These are phyloP conservation scores for Helicostylum pulchrum DNA, from an alignment of 192 early-diverging fungal species.

Conservation along the genomic window DNA sequence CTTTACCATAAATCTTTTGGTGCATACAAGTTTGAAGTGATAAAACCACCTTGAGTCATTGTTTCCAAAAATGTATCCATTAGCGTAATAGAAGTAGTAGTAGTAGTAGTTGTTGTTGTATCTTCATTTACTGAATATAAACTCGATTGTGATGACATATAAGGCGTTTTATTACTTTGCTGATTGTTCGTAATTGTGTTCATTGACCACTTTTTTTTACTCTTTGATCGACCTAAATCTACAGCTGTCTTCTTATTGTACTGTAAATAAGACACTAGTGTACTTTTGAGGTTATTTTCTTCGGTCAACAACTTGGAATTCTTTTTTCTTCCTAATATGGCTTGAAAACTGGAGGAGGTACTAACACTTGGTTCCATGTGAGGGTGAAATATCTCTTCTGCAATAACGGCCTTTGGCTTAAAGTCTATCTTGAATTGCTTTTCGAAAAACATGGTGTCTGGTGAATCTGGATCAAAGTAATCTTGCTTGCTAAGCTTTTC, in stretches of 20 bases:
- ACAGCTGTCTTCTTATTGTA: neutral
- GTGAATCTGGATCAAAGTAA: neutral
- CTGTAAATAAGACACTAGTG: neutral
- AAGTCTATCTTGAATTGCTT: neutral
- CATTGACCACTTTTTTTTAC: neutral
- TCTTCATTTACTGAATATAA: neutral
- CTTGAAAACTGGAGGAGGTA: neutral
- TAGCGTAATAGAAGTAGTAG: neutral
- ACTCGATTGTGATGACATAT: neutral
- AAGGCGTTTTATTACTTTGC: neutral
- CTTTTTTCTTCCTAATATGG: no score
- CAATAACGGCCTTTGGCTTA: neutral
- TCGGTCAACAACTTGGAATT: no score
- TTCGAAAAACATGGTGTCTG: neutral
- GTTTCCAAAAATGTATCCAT: neutral
- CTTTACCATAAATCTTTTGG: constrained; percentile 16
- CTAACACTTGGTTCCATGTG: neutral
- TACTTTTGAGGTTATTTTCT: neutral
- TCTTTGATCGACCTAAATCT: neutral
- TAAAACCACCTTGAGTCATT: constrained; percentile 4
- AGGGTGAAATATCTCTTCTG: neutral
- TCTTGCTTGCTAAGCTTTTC: neutral
- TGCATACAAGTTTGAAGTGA: neutral
- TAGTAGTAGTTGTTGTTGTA: no score
- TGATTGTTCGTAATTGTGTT: neutral